phyloP scores from a whole-genome alignment of 805 yeast species.

The Torulaspora indica region DNA sequence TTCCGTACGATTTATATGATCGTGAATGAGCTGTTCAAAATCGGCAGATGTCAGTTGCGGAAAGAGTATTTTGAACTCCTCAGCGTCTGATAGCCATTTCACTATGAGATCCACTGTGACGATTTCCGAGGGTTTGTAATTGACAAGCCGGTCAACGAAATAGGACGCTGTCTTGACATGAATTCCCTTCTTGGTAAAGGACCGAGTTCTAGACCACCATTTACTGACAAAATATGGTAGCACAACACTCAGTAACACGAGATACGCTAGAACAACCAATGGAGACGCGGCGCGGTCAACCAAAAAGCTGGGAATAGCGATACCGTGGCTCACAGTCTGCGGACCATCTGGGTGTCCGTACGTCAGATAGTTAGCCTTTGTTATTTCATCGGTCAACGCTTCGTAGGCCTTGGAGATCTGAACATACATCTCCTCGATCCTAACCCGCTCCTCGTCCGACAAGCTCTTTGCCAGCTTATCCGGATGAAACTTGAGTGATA shows the following conservation, averaged over 20 bases:
- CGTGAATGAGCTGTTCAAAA: conserved; percentile 48
- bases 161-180: conserved; percentile 77
- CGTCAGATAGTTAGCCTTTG: conserved; percentile 72
- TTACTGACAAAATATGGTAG: conserved; percentile 75
- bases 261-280: conserved; percentile 57
- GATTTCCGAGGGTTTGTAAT: conserved; percentile 63
- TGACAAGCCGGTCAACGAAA: conserved; percentile 67
- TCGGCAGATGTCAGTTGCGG: conserved; percentile 43
- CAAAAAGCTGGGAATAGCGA: conserved; percentile 88
- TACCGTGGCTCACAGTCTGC: conserved; percentile 83
- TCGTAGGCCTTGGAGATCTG: conserved; percentile 87
- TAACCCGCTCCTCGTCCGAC: conserved; percentile 50
- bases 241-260: conserved; percentile 65
- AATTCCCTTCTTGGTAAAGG: conserved; percentile 76
- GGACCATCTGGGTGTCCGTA: conserved; percentile 99
- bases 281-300: conserved; percentile 78
- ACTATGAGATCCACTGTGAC: conserved; percentile 54
- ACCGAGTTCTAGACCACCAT: conserved; percentile 87
- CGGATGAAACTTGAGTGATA: conserved; percentile 87
- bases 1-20: conserved; percentile 54
- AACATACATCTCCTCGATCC: conserved; percentile 71
- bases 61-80: conserved; percentile 52
- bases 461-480: conserved; percentile 72
- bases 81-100: conserved; percentile 57
- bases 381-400: conserved; percentile 85